Conservation (phyloP, 2,329 filamentous ascomycete species). For the Cercospora canescens region DNA sequence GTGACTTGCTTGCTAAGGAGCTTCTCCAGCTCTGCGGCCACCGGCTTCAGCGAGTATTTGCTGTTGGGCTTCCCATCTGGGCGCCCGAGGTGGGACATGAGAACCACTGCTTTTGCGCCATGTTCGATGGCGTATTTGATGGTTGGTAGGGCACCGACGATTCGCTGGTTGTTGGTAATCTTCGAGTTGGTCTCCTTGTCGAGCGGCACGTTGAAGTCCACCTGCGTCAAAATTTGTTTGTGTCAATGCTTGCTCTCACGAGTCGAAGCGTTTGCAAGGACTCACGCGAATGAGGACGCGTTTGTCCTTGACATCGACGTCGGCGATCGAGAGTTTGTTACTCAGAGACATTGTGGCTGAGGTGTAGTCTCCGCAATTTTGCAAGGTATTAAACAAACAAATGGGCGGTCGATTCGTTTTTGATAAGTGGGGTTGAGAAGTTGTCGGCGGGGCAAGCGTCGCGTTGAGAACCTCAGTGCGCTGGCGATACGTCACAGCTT, state of each 20-base stretch:
- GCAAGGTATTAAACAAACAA: background rate
- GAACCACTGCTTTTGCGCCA: conserved; percentile 67
- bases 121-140: conserved; percentile 44
- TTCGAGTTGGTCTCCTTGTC: conserved; percentile 75
- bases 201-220: conserved; percentile 99
- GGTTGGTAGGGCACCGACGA: conserved; percentile 72
- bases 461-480: background rate
- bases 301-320: conserved; percentile 98
- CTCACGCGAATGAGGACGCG: conserved; percentile 88
- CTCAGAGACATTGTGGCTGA: conserved; percentile 82
- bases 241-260: conserved; percentile 3
- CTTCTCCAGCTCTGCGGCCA: conserved; percentile 75
- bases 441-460: background rate
- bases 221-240: conserved; percentile 52
- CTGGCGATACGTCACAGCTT: background rate
- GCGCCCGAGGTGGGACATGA: conserved; percentile 98
- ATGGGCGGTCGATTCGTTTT: background rate
- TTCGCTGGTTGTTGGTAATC: conserved; percentile 97
- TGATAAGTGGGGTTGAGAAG: conserved; percentile 1
- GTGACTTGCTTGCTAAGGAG: conserved; percentile 79
- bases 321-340: conserved; percentile 95
- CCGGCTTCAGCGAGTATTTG: conserved; percentile 94
- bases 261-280: background rate
- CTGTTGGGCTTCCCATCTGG: conserved; percentile 85
- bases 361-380: background rate